Percentiles rank a stretch among this genome's conserved stretches.
Evolutionary conservation across 345 rosid species (phyloP).

Genomic region (Moringa oleifera): DNA sequence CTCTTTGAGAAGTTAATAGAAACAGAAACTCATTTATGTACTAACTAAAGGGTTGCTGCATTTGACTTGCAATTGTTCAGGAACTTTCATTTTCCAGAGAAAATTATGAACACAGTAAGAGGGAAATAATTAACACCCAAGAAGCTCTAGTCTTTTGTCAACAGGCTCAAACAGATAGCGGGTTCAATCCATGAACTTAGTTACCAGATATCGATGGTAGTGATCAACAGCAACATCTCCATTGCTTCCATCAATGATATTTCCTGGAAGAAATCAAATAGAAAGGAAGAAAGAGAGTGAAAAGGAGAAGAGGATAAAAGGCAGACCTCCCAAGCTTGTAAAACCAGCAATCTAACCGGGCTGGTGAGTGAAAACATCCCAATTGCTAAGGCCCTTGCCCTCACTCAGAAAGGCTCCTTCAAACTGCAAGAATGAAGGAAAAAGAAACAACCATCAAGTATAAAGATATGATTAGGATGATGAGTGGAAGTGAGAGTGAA

Average conservation of each 20-base stretch:
- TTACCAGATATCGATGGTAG: slow-evolving; percentile 61
- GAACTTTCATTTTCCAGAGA: no score
- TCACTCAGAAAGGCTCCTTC: slow-evolving; percentile 52
- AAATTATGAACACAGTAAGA: no score
- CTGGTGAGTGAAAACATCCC: slow-evolving; percentile 45
- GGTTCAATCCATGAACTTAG: no score
- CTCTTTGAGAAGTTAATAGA: no score
- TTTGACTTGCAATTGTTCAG: no score
- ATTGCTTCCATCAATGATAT: slow-evolving; percentile 52
- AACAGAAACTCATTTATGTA: no score
- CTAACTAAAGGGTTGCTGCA: no score
- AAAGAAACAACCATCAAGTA: neutral
- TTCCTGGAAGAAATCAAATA: slow-evolving; percentile 26
- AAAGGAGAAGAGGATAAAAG: neutral
- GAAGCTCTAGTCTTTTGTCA: no score
- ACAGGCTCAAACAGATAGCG: no score
- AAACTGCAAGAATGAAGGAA: slow-evolving; percentile 20
- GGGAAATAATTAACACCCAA: no score
- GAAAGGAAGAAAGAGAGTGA: neutral
- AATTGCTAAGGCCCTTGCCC: slow-evolving; percentile 45
- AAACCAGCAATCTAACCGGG: slow-evolving; percentile 21
- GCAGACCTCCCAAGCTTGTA: no score
- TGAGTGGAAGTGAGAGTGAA: neutral
- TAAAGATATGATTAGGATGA: neutral
- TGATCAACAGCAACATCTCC: slow-evolving; percentile 69